phyloP scores from a whole-genome alignment of 2,329 filamentous ascomycete genomes.

The Sclerotinia trifoliorum region DNA sequence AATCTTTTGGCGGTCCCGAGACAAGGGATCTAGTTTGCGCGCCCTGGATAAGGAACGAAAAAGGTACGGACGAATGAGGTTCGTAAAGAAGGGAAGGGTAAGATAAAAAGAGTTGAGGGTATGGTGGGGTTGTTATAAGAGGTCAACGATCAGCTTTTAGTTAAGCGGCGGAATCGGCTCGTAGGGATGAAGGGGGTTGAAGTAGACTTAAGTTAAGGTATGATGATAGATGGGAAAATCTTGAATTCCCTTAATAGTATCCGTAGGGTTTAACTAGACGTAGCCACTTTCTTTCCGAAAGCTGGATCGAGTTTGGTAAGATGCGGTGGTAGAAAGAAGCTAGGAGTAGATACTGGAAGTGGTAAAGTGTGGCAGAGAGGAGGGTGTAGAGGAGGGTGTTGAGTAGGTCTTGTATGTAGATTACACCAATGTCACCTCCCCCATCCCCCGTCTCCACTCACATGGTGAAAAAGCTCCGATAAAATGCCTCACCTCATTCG shows the following conservation, averaged over 20 bases:
- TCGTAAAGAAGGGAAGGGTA: constrained; percentile 31
- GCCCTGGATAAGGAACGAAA: constrained; percentile 43
- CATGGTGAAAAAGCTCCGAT: constrained; percentile 2
- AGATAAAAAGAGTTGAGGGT: constrained; percentile 29
- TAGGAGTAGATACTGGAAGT: constrained; percentile 21
- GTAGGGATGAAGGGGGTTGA: constrained; percentile 20
- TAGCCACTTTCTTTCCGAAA: constrained; percentile 10
- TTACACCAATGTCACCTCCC: constrained; percentile 16
- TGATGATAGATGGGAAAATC: constrained; percentile 20
- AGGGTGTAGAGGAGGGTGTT: not conserved
- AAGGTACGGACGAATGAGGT: constrained; percentile 27
- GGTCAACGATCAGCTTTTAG: constrained; percentile 18
- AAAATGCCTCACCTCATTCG: constrained; percentile 10
- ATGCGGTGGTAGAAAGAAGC: not conserved
- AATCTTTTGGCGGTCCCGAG: constrained; percentile 46
- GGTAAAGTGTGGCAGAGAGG: constrained; percentile 16
- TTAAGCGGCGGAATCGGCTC: constrained; percentile 23
- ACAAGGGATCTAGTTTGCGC: constrained; percentile 56
- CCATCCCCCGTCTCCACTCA: constrained; percentile 4
- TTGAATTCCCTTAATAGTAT: constrained; percentile 14
- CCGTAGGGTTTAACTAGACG: constrained; percentile 6
- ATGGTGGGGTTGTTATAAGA: constrained; percentile 26
- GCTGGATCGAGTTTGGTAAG: constrained; percentile 3
- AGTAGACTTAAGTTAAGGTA: not conserved
- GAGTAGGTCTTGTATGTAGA: constrained; percentile 2